Evolutionary conservation across 306 rosid genomes (phyloP).

Genomic region (Elaeagnus macrophylla): DNA sequence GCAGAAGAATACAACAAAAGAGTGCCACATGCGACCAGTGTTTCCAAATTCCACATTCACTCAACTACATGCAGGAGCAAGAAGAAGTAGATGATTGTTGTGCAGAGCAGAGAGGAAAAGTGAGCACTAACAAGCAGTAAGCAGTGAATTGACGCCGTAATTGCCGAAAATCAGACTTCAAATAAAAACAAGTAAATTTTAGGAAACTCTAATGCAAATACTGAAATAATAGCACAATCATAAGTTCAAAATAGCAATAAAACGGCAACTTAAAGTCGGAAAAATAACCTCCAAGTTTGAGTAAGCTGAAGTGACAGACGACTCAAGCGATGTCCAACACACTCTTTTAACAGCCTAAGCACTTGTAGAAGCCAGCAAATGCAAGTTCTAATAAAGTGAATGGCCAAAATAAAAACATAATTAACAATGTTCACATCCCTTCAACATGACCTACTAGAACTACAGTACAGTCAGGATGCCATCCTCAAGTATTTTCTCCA

Average conservation of each 20-base stretch:
- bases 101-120: slow-evolving; percentile 45
- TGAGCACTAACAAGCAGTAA: slow-evolving; percentile 39
- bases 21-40: slow-evolving; percentile 29
- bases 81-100: slow-evolving; percentile 45
- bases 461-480: slow-evolving; percentile 36
- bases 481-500: slow-evolving; percentile 18
- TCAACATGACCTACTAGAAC: slow-evolving; percentile 53
- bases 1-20: slow-evolving; percentile 15
- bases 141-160: slow-evolving; percentile 41
- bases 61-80: slow-evolving; percentile 33
- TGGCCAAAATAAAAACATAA: slow-evolving; percentile 44
- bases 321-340: slow-evolving; percentile 38
- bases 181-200: slow-evolving; percentile 48
- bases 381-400: slow-evolving; percentile 50
- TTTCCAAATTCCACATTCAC: slow-evolving; percentile 24
- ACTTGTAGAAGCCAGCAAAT: slow-evolving; percentile 35
- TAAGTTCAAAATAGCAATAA: slow-evolving; percentile 12
- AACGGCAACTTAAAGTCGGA: slow-evolving; percentile 36
- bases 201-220: slow-evolving; percentile 32
- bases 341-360: slow-evolving; percentile 44
- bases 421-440: slow-evolving; percentile 38
- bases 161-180: slow-evolving; percentile 70
- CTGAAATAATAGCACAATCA: slow-evolving; percentile 10
- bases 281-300: slow-evolving; percentile 59
- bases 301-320: slow-evolving; percentile 29